These are phyloP conservation scores for Aurantiochytrium sp. DNA, from an alignment of 108 stramenopile species.

Conservation along the genomic window DNA sequence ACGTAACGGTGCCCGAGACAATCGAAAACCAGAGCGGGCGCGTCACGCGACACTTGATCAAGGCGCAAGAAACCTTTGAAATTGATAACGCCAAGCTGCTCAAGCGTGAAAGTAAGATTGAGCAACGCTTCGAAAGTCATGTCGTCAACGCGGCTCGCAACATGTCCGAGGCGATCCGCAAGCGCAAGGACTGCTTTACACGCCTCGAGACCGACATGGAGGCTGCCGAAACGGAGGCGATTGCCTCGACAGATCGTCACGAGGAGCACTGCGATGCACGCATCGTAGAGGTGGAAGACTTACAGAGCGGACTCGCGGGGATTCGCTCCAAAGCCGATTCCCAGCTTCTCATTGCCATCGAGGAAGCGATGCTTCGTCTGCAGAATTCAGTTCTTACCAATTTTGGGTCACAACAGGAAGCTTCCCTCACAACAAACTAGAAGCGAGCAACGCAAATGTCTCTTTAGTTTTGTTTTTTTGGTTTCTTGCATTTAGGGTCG, in stretches of 20 bases:
- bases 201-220: constrained; percentile 33
- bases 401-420: constrained; percentile 21
- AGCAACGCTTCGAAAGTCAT: constrained; percentile 26
- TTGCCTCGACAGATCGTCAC: constrained; percentile 27
- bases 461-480: no score
- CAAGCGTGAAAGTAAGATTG: constrained; percentile 44
- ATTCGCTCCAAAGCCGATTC: constrained; percentile 28
- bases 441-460: no score
- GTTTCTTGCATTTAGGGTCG: no score
- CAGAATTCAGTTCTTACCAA: constrained; percentile 34
- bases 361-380: constrained; percentile 29
- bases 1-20: constrained; percentile 29
- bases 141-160: constrained; percentile 25
- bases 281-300: background rate
- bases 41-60: constrained; percentile 42
- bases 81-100: constrained; percentile 48
- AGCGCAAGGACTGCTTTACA: constrained; percentile 30
- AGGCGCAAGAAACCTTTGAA: constrained; percentile 45
- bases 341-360: constrained; percentile 35
- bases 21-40: constrained; percentile 39
- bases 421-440: no score
- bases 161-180: constrained; percentile 38
- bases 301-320: background rate
- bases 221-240: constrained; percentile 29
- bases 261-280: background rate